Percentiles rank a stretch among this genome's conserved stretches.
These are phyloP conservation scores for Metschnikowia santaceciliae DNA, from an alignment of 805 yeast species.

Conservation along the genomic window DNA sequence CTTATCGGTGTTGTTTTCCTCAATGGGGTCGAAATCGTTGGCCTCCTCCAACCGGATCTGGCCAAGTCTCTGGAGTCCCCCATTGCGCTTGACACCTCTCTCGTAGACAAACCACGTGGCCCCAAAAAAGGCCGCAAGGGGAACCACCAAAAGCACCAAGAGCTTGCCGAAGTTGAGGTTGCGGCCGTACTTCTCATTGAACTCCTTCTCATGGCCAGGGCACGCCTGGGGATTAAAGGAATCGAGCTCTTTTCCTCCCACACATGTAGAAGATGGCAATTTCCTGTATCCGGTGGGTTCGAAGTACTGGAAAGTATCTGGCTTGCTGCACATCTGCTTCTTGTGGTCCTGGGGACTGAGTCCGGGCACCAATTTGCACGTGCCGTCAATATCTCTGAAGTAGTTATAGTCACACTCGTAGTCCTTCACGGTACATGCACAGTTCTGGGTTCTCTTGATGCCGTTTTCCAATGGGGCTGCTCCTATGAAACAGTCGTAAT, in stretches of 20 bases:
- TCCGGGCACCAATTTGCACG: slow-evolving; percentile 82
- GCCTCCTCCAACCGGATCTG: slow-evolving; percentile 78
- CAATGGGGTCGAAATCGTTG: slow-evolving; percentile 54
- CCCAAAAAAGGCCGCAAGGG: slow-evolving; percentile 50
- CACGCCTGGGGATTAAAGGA: slow-evolving; percentile 65
- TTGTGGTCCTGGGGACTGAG: slow-evolving; percentile 59
- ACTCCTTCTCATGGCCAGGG: slow-evolving; percentile 80
- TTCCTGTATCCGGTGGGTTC: slow-evolving; percentile 91
- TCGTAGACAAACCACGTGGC: slow-evolving; percentile 70
- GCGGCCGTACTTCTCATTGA: slow-evolving; percentile 46
- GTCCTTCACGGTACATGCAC: slow-evolving; percentile 82
- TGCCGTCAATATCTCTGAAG: slow-evolving; percentile 66
- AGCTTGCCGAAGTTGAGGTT: slow-evolving; percentile 51
- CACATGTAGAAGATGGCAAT: slow-evolving; percentile 81
- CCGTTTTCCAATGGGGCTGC: slow-evolving; percentile 56
- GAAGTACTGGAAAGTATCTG: slow-evolving; percentile 63
- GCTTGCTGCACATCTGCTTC: slow-evolving; percentile 53
- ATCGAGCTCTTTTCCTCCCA: slow-evolving; percentile 73
- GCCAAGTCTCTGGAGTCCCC: slow-evolving; percentile 74
- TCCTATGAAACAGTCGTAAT: slow-evolving; percentile 65
- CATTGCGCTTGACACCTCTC: slow-evolving; percentile 74
- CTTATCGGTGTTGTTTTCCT: slow-evolving; percentile 57
- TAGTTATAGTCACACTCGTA: slow-evolving; percentile 93
- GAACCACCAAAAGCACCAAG: slow-evolving; percentile 52
- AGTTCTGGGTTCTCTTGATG: slow-evolving; percentile 54